phyloP scores from a whole-genome alignment of 345 rosid genomes.

The Eucalyptus cladocalyx region DNA sequence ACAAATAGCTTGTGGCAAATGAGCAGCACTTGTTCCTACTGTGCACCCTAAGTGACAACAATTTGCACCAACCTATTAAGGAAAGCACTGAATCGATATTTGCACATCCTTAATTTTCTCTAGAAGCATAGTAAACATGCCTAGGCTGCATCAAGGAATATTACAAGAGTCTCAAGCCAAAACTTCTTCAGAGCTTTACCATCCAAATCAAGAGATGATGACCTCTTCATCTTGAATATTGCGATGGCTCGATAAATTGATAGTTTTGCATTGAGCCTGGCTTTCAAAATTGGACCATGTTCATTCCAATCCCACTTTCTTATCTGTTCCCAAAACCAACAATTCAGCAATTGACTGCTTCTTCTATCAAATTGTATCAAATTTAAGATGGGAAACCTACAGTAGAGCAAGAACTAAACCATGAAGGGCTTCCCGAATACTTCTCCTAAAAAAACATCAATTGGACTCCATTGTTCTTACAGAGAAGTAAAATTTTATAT shows the following conservation, averaged over 20 bases:
- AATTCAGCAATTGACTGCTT: not conserved
- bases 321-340: constrained; percentile 33
- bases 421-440: not conserved
- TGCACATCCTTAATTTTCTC: constrained; percentile 81
- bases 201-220: too few relatives aligned
- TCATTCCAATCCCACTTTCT: constrained; percentile 92
- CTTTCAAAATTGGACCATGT: constrained; percentile 16
- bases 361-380: not conserved
- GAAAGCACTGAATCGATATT: constrained; percentile 68
- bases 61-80: constrained; percentile 14
- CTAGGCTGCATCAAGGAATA: constrained; percentile 76
- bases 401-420: not conserved
- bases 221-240: too few relatives aligned
- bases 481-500: too few relatives aligned
- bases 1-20: too few relatives aligned
- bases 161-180: constrained; percentile 79
- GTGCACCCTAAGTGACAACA: too few relatives aligned
- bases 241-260: too few relatives aligned
- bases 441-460: not conserved
- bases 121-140: constrained; percentile 78
- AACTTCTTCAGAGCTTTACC: not conserved
- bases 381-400: not conserved
- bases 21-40: too few relatives aligned
- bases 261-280: too few relatives aligned
- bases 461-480: too few relatives aligned